A percentile compares a stretch with the other conserved stretches of the same genome.
These are phyloP conservation scores for Mucor irregularis DNA, from an alignment of 371 early-diverging fungal species.

Conservation along the genomic window DNA sequence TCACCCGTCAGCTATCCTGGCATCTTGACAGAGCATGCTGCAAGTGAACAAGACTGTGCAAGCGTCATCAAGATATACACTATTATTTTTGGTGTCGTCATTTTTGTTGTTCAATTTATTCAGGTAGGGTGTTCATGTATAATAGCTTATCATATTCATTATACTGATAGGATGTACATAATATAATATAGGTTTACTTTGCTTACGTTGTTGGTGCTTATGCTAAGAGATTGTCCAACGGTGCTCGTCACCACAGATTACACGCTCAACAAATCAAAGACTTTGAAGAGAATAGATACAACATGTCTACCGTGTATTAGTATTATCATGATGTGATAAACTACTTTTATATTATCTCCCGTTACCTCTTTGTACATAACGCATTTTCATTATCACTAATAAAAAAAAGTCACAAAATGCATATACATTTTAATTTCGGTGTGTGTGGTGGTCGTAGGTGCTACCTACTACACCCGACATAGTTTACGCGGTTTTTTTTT, in stretches of 20 bases:
- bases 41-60: slow-evolving; percentile 3
- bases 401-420: no score
- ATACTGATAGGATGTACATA: background rate
- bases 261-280: slow-evolving; percentile 57
- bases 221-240: slow-evolving; percentile 45
- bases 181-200: slow-evolving; percentile 40
- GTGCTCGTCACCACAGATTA: slow-evolving; percentile 51
- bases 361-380: no score
- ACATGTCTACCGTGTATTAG: slow-evolving; percentile 54
- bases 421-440: no score
- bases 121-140: slow-evolving; percentile 28
- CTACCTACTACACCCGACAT: no score
- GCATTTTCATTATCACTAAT: no score
- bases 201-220: slow-evolving; percentile 48
- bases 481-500: no score
- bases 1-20: slow-evolving; percentile 29
- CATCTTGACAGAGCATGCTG: slow-evolving; percentile 24
- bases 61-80: slow-evolving; percentile 9
- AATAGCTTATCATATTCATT: background rate
- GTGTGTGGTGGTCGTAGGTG: no score
- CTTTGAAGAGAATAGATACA: slow-evolving; percentile 51
- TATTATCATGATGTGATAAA: no score
- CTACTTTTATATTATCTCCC: no score
- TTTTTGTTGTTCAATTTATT: slow-evolving; percentile 18
- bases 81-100: slow-evolving; percentile 17